phyloP scores from a whole-genome alignment of 2,329 filamentous ascomycete genomes.

The Trichoderma harzianum region DNA sequence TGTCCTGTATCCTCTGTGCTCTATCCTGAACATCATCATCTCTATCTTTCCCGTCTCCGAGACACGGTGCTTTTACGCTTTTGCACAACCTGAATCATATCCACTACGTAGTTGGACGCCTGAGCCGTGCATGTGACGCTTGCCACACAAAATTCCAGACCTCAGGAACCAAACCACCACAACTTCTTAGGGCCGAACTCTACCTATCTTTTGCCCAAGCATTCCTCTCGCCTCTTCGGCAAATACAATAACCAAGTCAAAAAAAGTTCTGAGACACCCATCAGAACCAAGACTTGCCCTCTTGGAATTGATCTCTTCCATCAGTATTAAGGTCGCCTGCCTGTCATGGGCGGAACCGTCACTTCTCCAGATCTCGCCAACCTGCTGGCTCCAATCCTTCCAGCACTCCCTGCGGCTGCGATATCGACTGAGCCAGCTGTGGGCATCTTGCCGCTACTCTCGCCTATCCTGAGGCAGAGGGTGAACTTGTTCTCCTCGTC shows the following conservation, averaged over 20 bases:
- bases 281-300: background rate
- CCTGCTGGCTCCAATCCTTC: constrained; percentile 55
- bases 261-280: background rate
- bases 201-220: background rate
- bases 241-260: background rate
- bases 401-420: constrained; percentile 57
- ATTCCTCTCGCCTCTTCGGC: background rate
- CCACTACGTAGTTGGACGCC: background rate
- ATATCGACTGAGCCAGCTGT: constrained; percentile 55
- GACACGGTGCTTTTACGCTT: background rate
- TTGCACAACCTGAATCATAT: background rate
- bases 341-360: constrained; percentile 28
- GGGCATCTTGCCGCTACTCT: constrained; percentile 57
- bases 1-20: background rate
- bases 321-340: background rate
- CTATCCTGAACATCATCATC: background rate
- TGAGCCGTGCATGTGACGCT: constrained; percentile 13
- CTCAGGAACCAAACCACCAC: constrained; percentile 1
- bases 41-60: background rate
- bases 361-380: constrained; percentile 43
- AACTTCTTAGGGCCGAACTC: background rate
- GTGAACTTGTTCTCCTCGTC: constrained; percentile 62
- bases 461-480: constrained; percentile 63
- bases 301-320: background rate
- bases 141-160: constrained; percentile 5